A percentile compares a stretch with the other conserved stretches of the same genome.
These are phyloP conservation scores for Yarrowia sp. DNA, from an alignment of 805 yeast species.

Conservation along the genomic window DNA sequence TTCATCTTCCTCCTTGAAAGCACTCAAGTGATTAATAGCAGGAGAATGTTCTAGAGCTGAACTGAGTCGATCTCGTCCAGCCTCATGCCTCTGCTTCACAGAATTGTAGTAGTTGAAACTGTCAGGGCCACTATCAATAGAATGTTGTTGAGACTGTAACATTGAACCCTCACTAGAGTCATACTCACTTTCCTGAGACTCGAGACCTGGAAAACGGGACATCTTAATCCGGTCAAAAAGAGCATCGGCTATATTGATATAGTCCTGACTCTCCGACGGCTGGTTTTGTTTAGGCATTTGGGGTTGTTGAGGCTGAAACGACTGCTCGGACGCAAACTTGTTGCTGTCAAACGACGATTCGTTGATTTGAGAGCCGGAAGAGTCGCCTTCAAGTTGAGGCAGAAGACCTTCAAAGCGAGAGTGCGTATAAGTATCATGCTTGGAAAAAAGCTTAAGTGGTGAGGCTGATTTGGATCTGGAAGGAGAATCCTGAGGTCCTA, in stretches of 20 bases:
- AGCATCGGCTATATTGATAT: slow-evolving; percentile 35
- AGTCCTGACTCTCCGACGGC: slow-evolving; percentile 29
- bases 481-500: not conserved
- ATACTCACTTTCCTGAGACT: not conserved
- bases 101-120: not conserved
- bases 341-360: slow-evolving; percentile 18
- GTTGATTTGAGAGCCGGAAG: not conserved
- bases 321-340: slow-evolving; percentile 2
- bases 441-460: slow-evolving; percentile 35
- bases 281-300: not conserved
- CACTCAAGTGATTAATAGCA: no score
- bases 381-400: slow-evolving; percentile 29
- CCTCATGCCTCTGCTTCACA: not conserved
- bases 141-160: not conserved
- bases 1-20: no score
- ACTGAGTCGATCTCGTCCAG: not conserved
- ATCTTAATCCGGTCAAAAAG: slow-evolving; percentile 32
- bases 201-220: not conserved
- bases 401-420: slow-evolving; percentile 34
- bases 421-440: slow-evolving; percentile 36
- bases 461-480: slow-evolving; percentile 22
- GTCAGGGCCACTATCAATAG: not conserved
- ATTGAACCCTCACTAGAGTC: not conserved
- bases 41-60: no score
- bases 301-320: not conserved